Percentiles rank a stretch among this genome's conserved stretches.
Conservation (phyloP, 2,329 filamentous ascomycete genomes). For the Fusarium stilboides region DNA sequence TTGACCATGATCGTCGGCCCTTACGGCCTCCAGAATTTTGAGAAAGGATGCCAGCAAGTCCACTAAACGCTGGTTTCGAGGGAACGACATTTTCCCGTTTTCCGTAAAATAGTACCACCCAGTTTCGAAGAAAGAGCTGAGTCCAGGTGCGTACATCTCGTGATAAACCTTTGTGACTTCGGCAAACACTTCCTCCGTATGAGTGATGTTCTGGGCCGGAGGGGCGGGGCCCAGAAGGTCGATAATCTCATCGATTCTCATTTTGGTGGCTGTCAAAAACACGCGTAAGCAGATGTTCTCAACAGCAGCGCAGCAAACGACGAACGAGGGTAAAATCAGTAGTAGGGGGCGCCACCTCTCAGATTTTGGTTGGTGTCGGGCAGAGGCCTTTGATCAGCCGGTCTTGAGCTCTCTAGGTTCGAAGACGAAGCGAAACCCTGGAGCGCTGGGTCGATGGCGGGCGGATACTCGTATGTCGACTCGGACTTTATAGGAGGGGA, state of each 20-base stretch:
- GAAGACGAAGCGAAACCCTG: slow-evolving; percentile 58
- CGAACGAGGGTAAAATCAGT: slow-evolving; percentile 54
- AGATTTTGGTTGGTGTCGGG: slow-evolving; percentile 58
- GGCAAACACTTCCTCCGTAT: slow-evolving; percentile 68
- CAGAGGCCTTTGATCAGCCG: slow-evolving; percentile 51
- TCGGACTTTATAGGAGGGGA: slow-evolving; percentile 57
- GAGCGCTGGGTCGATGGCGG: slow-evolving; percentile 77
- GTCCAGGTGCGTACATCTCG: slow-evolving; percentile 81
- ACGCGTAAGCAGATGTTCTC: slow-evolving; percentile 53
- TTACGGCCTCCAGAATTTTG: slow-evolving; percentile 64
- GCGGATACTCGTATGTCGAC: slow-evolving; percentile 68
- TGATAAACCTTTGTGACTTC: slow-evolving; percentile 81
- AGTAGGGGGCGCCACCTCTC: slow-evolving; percentile 65
- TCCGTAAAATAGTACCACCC: slow-evolving; percentile 79
- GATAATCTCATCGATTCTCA: slow-evolving; percentile 83
- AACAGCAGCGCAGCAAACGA: slow-evolving; percentile 50
- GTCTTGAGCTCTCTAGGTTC: slow-evolving; percentile 45
- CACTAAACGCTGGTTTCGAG: slow-evolving; percentile 70
- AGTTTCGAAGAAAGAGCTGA: slow-evolving; percentile 85
- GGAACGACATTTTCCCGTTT: slow-evolving; percentile 62
- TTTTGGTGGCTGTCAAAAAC: slow-evolving; percentile 61
- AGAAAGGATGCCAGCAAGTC: slow-evolving; percentile 79
- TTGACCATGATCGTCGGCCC: slow-evolving; percentile 65
- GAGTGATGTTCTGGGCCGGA: slow-evolving; percentile 68
- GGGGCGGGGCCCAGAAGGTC: slow-evolving; percentile 71